phyloP scores from a whole-genome alignment of 768 basidiomycete species.

The Hygrocybe coccinea region DNA sequence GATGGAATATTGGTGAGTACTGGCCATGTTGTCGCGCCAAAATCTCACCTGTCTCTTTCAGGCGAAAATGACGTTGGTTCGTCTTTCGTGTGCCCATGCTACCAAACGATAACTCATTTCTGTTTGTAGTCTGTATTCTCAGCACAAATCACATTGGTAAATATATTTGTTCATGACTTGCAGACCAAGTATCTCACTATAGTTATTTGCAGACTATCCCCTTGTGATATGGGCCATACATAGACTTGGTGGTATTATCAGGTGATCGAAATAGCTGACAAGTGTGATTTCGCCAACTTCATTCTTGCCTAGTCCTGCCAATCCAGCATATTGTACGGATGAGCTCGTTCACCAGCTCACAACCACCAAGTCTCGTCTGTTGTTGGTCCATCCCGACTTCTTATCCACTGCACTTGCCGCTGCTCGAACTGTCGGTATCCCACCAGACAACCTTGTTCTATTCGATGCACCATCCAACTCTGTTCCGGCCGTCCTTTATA shows the following conservation, averaged over 20 bases:
- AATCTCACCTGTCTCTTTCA: slow-evolving; percentile 14
- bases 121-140: slow-evolving; percentile 50
- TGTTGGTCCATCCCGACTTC: slow-evolving; percentile 46
- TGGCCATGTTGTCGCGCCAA: not conserved
- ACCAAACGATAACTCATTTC: not conserved
- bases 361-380: slow-evolving; percentile 41
- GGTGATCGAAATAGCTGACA: not conserved
- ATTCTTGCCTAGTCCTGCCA: slow-evolving; percentile 7
- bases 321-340: slow-evolving; percentile 13
- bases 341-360: slow-evolving; percentile 14
- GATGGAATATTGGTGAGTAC: slow-evolving; percentile 41
- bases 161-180: slow-evolving; percentile 10
- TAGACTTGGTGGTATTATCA: slow-evolving; percentile 21
- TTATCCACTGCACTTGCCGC: slow-evolving; percentile 42
- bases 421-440: slow-evolving; percentile 32
- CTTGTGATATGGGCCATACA: slow-evolving; percentile 43
- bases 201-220: slow-evolving; percentile 43
- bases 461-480: slow-evolving; percentile 28
- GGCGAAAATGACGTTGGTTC: slow-evolving; percentile 50
- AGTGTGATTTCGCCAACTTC: slow-evolving; percentile 27
- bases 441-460: slow-evolving; percentile 40
- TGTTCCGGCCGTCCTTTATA: not conserved
- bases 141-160: slow-evolving; percentile 64
- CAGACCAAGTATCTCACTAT: not conserved
- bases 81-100: slow-evolving; percentile 14